Evolutionary conservation across 1,284 basidiomycete species (phyloP).

Genomic region (Ustilago bromivora): DNA sequence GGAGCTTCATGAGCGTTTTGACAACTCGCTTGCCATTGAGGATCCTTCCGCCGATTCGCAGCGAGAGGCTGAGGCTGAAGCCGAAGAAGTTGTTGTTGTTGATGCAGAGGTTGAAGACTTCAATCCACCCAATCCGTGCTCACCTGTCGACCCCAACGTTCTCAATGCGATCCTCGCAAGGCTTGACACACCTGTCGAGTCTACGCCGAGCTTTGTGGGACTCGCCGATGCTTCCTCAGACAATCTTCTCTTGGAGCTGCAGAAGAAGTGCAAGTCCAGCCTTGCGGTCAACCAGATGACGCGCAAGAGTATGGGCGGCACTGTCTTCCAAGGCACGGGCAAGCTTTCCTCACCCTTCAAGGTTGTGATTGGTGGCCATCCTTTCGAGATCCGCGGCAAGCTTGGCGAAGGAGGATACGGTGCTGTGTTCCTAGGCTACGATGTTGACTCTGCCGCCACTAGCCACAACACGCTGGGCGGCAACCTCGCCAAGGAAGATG

Average conservation of each 20-base stretch:
- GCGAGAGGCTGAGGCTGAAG: background rate
- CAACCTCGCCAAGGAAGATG: background rate
- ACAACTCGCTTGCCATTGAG: conserved; percentile 35
- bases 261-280: conserved; percentile 71
- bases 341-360: conserved; percentile 25
- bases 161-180: conserved; percentile 76
- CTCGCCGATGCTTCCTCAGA: conserved; percentile 73
- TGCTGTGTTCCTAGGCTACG: conserved; percentile 83
- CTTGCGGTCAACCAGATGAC: conserved; percentile 49
- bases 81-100: background rate
- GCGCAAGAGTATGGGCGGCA: conserved; percentile 65
- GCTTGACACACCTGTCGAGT: conserved; percentile 74
- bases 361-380: conserved; percentile 28
- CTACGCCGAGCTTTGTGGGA: conserved; percentile 78
- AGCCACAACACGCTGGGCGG: conserved; percentile 14
- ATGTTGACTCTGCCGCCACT: conserved; percentile 67
- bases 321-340: conserved; percentile 42
- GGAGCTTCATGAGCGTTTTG: conserved; percentile 36
- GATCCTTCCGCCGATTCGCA: conserved; percentile 12
- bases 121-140: conserved; percentile 83
- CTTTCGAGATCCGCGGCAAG: conserved; percentile 77
- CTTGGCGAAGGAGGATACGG: conserved; percentile 98
- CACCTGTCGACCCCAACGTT: conserved; percentile 82
- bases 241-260: conserved; percentile 76
- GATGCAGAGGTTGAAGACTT: conserved; percentile 6